phyloP scores from a whole-genome alignment of 2,329 filamentous ascomycete species.

The Fusarium chaquense region DNA sequence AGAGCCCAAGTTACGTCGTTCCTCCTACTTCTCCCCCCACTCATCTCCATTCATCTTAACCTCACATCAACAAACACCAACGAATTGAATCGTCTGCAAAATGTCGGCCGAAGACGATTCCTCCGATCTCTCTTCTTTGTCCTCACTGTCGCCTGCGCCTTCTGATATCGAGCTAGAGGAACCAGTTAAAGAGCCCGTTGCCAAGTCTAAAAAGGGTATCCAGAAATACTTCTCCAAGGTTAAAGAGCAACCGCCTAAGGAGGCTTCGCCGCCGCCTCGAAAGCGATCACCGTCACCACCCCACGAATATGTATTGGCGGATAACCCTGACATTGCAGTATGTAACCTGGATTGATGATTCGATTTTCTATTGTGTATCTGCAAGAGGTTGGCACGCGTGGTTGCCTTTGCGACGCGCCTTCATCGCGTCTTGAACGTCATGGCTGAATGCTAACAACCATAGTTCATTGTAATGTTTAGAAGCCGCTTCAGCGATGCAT shows the following conservation, averaged over 20 bases:
- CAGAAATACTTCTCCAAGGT: conserved; percentile 75
- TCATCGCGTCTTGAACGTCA: conserved; percentile 60
- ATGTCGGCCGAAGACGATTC: conserved; percentile 73
- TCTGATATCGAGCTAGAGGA: conserved; percentile 65
- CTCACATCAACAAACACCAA: conserved; percentile 44
- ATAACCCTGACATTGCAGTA: conserved; percentile 93
- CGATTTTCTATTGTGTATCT: conserved; percentile 41
- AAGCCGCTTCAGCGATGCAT: conserved; percentile 89
- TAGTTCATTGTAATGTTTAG: conserved; percentile 99
- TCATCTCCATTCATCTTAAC: conserved; percentile 47
- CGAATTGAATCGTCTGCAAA: conserved; percentile 50
- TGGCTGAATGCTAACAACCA: conserved; percentile 52
- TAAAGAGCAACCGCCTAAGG: conserved; percentile 64
- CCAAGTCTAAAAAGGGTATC: conserved; percentile 68
- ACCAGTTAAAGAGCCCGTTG: conserved; percentile 51
- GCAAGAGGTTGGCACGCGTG: conserved; percentile 53
- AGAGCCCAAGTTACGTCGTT: conserved; percentile 49
- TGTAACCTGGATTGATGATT: conserved; percentile 57
- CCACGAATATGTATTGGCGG: conserved; percentile 89
- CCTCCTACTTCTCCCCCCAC: conserved; percentile 50
- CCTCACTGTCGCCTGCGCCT: conserved; percentile 60
- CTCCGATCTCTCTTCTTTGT: conserved; percentile 72
- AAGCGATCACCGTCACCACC: conserved; percentile 90
- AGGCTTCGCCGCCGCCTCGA: conserved; percentile 73
- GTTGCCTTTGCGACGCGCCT: conserved; percentile 61